Evolutionary conservation across 805 yeast genomes (phyloP).

Genomic region (Ogataea ramenticola): DNA sequence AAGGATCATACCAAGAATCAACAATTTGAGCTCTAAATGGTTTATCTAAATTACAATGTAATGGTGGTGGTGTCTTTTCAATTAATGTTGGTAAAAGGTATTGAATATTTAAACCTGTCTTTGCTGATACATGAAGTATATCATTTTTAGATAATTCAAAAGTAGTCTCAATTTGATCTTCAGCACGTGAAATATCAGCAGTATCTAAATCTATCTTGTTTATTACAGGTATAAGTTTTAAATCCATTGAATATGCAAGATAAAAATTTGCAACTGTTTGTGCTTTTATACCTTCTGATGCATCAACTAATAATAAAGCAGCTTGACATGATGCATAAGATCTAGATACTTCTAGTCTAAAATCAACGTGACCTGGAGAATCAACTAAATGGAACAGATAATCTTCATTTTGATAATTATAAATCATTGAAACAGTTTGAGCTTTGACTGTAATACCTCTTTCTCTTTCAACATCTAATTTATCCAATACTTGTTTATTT

Average conservation of each 20-base stretch:
- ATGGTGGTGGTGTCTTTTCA: slow-evolving; percentile 79
- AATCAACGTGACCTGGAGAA: slow-evolving; percentile 98
- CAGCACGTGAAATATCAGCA: slow-evolving; percentile 75
- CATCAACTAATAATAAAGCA: slow-evolving; percentile 84
- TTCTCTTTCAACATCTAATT: slow-evolving; percentile 90
- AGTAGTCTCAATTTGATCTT: slow-evolving; percentile 76
- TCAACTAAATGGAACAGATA: slow-evolving; percentile 87
- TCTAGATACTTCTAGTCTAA: slow-evolving; percentile 86
- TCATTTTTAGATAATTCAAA: slow-evolving; percentile 74
- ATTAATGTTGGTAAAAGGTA: slow-evolving; percentile 75
- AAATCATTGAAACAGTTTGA: slow-evolving; percentile 92
- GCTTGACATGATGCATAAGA: slow-evolving; percentile 97
- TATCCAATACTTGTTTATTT: slow-evolving; percentile 82
- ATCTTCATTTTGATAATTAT: slow-evolving; percentile 58
- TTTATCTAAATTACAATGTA: slow-evolving; percentile 36
- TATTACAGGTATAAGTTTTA: slow-evolving; percentile 79
- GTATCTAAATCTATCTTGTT: slow-evolving; percentile 87
- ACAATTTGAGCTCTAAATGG: slow-evolving; percentile 75
- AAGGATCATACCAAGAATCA: slow-evolving; percentile 97
- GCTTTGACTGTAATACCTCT: slow-evolving; percentile 97
- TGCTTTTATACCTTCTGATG: slow-evolving; percentile 94
- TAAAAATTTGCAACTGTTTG: slow-evolving; percentile 98
- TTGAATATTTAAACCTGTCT: slow-evolving; percentile 78
- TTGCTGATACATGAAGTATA: slow-evolving; percentile 83
- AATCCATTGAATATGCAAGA: slow-evolving; percentile 78